Conservation (phyloP, 371 early-diverging fungal genomes). For the Aphelidium insulamus region DNA sequence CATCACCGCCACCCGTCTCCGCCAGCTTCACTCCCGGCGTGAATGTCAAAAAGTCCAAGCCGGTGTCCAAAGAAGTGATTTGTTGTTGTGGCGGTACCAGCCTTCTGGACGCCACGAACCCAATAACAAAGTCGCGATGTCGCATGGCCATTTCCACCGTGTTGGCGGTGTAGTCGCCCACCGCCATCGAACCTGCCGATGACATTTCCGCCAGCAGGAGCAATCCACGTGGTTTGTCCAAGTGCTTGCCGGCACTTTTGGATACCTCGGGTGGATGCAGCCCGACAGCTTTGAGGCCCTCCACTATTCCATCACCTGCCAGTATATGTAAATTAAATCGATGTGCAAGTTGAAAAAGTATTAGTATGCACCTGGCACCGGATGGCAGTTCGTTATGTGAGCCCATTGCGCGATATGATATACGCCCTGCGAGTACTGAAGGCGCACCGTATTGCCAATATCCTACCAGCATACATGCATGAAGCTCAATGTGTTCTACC, state of each 20-base stretch:
- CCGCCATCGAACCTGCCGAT: constrained; percentile 58
- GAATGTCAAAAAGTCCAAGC: constrained; percentile 71
- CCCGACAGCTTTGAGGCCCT: constrained; percentile 68
- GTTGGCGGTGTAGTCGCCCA: constrained; percentile 52
- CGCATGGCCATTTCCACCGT: constrained; percentile 68
- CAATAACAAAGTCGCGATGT: constrained; percentile 73
- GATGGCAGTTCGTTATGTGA: no score
- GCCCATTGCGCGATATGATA: no score
- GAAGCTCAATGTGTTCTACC: neutral
- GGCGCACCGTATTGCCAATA: constrained; percentile 33
- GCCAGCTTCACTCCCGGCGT: constrained; percentile 83
- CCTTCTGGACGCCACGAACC: constrained; percentile 76
- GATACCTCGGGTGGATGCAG: no score
- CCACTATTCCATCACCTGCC: constrained; percentile 87
- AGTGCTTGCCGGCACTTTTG: no score
- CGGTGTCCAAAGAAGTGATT: constrained; percentile 27
- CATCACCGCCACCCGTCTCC: constrained; percentile 54
- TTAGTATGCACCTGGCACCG: no score
- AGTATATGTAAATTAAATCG: constrained; percentile 57
- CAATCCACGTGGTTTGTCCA: constrained; percentile 65
- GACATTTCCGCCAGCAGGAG: constrained; percentile 93
- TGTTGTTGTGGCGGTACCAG: no score
- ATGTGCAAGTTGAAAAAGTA: neutral
- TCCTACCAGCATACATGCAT: neutral
- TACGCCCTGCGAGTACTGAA: no score